Evolutionary conservation across 2,329 filamentous ascomycete genomes (phyloP).

Genomic region (Boeremia exigua): DNA sequence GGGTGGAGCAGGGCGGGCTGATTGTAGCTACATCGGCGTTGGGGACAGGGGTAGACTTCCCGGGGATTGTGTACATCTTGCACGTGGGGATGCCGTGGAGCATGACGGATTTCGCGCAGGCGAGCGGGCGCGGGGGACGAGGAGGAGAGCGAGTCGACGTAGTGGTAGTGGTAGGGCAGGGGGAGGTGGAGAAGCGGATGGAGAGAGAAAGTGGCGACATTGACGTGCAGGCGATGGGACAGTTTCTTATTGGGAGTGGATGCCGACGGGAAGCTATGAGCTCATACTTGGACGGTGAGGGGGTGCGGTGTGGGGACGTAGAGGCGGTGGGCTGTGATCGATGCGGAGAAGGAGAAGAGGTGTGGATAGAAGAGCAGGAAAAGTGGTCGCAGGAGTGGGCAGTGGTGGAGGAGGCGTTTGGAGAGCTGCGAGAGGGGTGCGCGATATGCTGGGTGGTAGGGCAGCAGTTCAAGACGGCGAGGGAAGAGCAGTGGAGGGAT

Average conservation of each 20-base stretch:
- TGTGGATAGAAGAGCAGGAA: not conserved
- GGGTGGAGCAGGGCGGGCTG: constrained; percentile 15
- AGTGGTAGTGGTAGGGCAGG: constrained; percentile 13
- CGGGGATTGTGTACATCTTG: constrained; percentile 5
- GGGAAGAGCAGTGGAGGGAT: too few relatives aligned
- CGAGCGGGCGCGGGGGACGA: constrained; percentile 9
- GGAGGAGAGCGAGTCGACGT: constrained; percentile 4
- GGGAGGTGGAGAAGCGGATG: constrained; percentile 11
- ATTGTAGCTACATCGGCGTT: constrained; percentile 26
- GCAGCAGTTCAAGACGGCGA: too few relatives aligned
- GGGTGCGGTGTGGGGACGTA: constrained; percentile 1
- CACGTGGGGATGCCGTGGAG: constrained; percentile 15
- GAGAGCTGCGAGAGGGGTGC: not conserved
- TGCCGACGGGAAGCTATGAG: constrained; percentile 13
- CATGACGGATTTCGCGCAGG: constrained; percentile 14
- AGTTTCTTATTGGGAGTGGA: too few relatives aligned
- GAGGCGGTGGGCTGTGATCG: constrained; percentile 1
- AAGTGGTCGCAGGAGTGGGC: not conserved
- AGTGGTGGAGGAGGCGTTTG: not conserved
- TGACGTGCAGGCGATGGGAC: constrained; percentile 13
- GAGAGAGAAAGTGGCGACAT: constrained; percentile 1
- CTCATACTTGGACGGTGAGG: constrained; percentile 9
- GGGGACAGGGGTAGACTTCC: constrained; percentile 24
- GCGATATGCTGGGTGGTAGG: not conserved
- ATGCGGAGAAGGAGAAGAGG: constrained; percentile 3